Evolutionary conservation across 2,329 filamentous ascomycete species (phyloP).

Genomic region (Hypoxylon rubiginosum): DNA sequence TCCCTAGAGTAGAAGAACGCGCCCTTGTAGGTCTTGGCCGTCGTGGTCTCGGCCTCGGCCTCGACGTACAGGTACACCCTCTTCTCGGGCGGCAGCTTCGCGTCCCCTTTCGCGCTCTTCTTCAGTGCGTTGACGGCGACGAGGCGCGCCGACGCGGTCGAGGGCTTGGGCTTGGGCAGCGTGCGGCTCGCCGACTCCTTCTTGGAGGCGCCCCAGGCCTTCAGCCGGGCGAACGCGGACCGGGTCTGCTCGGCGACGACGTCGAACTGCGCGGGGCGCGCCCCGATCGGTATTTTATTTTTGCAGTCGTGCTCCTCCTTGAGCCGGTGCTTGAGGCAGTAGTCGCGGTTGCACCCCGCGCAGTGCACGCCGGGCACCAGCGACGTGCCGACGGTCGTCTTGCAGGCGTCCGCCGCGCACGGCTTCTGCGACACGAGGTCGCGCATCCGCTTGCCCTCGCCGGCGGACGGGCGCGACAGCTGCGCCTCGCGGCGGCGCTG

Average conservation of each 20-base stretch:
- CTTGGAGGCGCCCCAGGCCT: slow-evolving; percentile 84
- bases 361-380: slow-evolving; percentile 79
- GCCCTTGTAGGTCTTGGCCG: slow-evolving; percentile 84
- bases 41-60: slow-evolving; percentile 87
- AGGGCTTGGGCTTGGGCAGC: slow-evolving; percentile 74
- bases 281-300: slow-evolving; percentile 74
- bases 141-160: slow-evolving; percentile 72
- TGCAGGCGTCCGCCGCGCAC: slow-evolving; percentile 76
- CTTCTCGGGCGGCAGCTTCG: slow-evolving; percentile 83
- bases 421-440: slow-evolving; percentile 73
- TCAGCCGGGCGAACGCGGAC: slow-evolving; percentile 81
- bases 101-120: slow-evolving; percentile 89
- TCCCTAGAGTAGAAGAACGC: slow-evolving; percentile 85
- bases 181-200: slow-evolving; percentile 71
- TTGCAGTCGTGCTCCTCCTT: slow-evolving; percentile 87
- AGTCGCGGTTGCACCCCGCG: slow-evolving; percentile 76
- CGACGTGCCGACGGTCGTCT: slow-evolving; percentile 77
- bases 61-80: slow-evolving; percentile 93
- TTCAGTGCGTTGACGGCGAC: slow-evolving; percentile 84
- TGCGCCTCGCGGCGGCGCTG: slow-evolving; percentile 67
- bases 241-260: slow-evolving; percentile 73
- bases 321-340: slow-evolving; percentile 83
- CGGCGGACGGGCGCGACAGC: slow-evolving; percentile 66
- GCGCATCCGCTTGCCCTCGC: slow-evolving; percentile 66
- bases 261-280: slow-evolving; percentile 59